Evolutionary conservation across 2,329 filamentous ascomycete species (phyloP).

Genomic region (Albifimbria verrucaria): DNA sequence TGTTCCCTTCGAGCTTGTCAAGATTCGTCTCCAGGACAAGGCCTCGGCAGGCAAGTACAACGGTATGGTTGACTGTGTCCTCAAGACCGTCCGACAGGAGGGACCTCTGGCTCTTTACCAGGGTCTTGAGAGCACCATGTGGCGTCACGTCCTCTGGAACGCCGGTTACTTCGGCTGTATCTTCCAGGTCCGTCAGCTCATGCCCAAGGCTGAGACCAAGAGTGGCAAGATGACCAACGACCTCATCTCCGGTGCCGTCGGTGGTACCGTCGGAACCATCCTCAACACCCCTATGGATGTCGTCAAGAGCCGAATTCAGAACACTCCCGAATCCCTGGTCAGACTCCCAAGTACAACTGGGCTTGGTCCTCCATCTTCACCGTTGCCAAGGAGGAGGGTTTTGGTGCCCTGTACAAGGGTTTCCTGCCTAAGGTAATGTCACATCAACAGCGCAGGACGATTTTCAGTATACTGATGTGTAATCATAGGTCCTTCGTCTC

Average conservation of each 20-base stretch:
- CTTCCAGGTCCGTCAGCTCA: conserved; percentile 85
- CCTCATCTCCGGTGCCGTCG: conserved; percentile 78
- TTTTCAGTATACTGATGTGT: no score
- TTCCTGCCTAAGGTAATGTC: conserved; percentile 91
- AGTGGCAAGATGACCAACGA: conserved; percentile 80
- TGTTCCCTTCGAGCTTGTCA: conserved; percentile 96
- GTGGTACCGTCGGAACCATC: conserved; percentile 84
- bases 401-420: conserved; percentile 91
- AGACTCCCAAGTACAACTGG: conserved; percentile 96
- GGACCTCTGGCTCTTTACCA: conserved; percentile 90
- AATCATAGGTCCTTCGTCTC: conserved; percentile 42
- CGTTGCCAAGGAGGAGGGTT: conserved; percentile 90
- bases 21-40: conserved; percentile 96
- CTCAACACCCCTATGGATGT: conserved; percentile 96
- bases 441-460: conserved; percentile 17
- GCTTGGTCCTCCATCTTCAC: conserved; percentile 83
- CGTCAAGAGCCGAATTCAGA: conserved; percentile 97
- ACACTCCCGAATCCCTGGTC: conserved; percentile 78
- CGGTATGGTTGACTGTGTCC: conserved; percentile 75
- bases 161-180: conserved; percentile 97
- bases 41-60: conserved; percentile 86
- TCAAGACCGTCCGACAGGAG: conserved; percentile 80
- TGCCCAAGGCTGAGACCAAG: conserved; percentile 82
- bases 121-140: conserved; percentile 92
- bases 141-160: conserved; percentile 90